Percentiles rank a stretch among this genome's conserved stretches.
Evolutionary conservation across 2,329 filamentous ascomycete genomes (phyloP).

Genomic region (Sarocladium strictum): DNA sequence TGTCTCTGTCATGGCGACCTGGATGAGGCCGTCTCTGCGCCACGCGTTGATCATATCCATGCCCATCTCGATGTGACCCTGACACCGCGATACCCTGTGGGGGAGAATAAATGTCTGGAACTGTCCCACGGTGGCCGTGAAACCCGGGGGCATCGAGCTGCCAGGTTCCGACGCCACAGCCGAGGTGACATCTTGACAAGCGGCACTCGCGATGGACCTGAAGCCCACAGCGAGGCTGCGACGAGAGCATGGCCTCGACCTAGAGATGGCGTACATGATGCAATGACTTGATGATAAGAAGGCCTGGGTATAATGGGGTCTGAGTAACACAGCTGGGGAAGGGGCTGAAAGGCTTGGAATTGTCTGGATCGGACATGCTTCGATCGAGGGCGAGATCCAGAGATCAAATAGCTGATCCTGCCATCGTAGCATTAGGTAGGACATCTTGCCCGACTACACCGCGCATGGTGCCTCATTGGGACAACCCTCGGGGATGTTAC

Average conservation of each 20-base stretch:
- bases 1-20: conserved; percentile 32
- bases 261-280: background rate
- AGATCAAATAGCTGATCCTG: background rate
- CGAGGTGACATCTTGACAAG: background rate
- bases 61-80: conserved; percentile 29
- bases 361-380: background rate
- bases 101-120: conserved; percentile 36
- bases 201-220: background rate
- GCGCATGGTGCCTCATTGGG: too few species aligned
- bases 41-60: conserved; percentile 33
- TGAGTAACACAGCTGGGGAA: background rate
- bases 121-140: background rate
- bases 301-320: background rate
- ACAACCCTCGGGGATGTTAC: too few species aligned
- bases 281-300: background rate
- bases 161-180: background rate
- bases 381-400: background rate
- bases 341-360: background rate
- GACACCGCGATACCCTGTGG: conserved; percentile 25
- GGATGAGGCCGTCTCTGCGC: conserved; percentile 24
- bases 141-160: conserved; percentile 4
- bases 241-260: background rate
- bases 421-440: background rate
- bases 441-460: too few species aligned
- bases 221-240: background rate